These are phyloP conservation scores for Candida boleticola DNA, from an alignment of 805 yeast species.

Conservation along the genomic window DNA sequence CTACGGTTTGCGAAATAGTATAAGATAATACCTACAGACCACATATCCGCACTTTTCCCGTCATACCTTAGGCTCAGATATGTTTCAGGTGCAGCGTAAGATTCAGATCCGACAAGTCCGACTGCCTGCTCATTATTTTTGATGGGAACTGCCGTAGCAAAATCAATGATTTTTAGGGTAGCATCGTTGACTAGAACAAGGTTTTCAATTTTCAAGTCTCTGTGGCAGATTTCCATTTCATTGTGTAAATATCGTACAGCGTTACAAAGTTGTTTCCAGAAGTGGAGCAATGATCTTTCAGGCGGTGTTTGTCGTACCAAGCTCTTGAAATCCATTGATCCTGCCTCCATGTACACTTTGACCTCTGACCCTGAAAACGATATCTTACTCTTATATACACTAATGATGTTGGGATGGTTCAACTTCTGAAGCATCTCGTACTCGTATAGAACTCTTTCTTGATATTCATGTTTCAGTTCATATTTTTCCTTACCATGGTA, in stretches of 20 bases:
- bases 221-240: conserved; percentile 35
- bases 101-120: conserved; percentile 50
- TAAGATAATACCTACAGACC: conserved; percentile 50
- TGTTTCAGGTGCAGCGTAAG: conserved; percentile 50
- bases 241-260: conserved; percentile 41
- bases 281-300: conserved; percentile 20
- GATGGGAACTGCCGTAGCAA: conserved; percentile 25
- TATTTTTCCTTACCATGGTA: conserved; percentile 38
- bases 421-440: conserved; percentile 25
- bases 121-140: conserved; percentile 16
- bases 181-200: conserved; percentile 31
- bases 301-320: conserved; percentile 8
- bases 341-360: conserved; percentile 35
- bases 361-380: conserved; percentile 19
- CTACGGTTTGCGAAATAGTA: conserved; percentile 24
- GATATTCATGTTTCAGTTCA: conserved; percentile 41
- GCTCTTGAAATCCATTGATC: conserved; percentile 17
- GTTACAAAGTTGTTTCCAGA: conserved; percentile 40
- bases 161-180: conserved; percentile 45
- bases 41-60: conserved; percentile 42
- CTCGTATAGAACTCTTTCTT: conserved; percentile 37
- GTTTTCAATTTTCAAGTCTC: conserved; percentile 52
- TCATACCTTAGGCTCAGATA: conserved; percentile 33
- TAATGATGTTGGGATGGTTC: conserved; percentile 33
- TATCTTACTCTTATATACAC: conserved; percentile 27